Evolutionary conservation across 805 yeast species (phyloP).

Genomic region (Starmerella apicola): DNA sequence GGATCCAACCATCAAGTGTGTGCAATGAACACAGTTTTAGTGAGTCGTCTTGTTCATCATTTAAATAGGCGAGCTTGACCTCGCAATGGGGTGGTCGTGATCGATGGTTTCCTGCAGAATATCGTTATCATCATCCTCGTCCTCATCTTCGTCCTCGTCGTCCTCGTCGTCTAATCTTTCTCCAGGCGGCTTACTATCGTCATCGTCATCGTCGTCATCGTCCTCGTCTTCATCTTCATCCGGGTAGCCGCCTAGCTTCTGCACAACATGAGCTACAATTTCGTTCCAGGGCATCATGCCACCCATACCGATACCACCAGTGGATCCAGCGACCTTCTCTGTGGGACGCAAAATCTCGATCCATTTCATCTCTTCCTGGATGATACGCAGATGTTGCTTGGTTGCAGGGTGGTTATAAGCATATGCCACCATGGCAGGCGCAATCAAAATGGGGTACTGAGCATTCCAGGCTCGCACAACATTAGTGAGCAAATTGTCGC

Average conservation of each 20-base stretch:
- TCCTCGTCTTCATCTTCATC: constrained; percentile 41
- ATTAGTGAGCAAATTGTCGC: constrained; percentile 83
- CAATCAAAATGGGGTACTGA: constrained; percentile 71
- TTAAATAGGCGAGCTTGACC: not conserved
- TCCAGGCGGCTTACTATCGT: constrained; percentile 5
- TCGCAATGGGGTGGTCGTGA: not conserved
- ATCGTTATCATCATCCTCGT: constrained; percentile 25
- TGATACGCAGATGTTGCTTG: constrained; percentile 61
- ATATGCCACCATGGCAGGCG: constrained; percentile 92
- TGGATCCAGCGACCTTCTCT: constrained; percentile 81
- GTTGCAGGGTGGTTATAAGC: constrained; percentile 85
- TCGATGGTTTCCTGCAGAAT: constrained; percentile 6
- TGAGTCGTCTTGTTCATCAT: too few species aligned
- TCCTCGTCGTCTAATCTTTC: constrained; percentile 26
- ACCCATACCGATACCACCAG: constrained; percentile 98
- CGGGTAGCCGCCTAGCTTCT: constrained; percentile 54
- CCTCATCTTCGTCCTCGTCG: constrained; percentile 39
- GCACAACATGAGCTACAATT: constrained; percentile 71
- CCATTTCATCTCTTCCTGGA: constrained; percentile 89
- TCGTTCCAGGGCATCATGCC: constrained; percentile 98
- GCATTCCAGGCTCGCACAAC: constrained; percentile 95
- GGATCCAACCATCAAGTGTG: too few species aligned
- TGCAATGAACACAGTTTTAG: too few species aligned
- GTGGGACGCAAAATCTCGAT: constrained; percentile 87
- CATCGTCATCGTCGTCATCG: constrained; percentile 34